Percentiles rank a stretch among this genome's conserved stretches.
Conservation (phyloP, 1,284 basidiomycete genomes). For the Moesziomyces parantarcticus region DNA sequence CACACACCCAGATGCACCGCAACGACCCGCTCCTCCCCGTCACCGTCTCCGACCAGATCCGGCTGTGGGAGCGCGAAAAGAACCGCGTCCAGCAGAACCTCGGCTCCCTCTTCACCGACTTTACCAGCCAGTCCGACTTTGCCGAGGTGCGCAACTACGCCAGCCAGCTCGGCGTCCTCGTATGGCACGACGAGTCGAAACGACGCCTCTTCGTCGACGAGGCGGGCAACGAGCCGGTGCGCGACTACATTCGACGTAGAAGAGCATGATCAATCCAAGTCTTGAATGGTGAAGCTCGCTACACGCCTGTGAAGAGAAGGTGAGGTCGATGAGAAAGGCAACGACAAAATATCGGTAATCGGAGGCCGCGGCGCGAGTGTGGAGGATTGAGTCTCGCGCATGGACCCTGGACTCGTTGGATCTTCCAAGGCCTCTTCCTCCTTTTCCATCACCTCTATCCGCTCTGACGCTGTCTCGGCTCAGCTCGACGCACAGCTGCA, state of each 20-base stretch:
- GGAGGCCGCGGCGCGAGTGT: no score
- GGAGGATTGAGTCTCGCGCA: no score
- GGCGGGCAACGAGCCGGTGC: slow-evolving; percentile 72
- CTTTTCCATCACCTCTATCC: no score
- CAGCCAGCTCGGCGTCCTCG: slow-evolving; percentile 79
- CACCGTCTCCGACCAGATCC: slow-evolving; percentile 97
- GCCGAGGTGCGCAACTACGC: slow-evolving; percentile 87
- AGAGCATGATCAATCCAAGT: slow-evolving; percentile 10
- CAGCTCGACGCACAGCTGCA: no score
- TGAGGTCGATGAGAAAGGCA: no score
- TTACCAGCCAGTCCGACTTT: slow-evolving; percentile 86
- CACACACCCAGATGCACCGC: slow-evolving; percentile 96
- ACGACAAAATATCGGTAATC: no score
- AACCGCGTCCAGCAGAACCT: slow-evolving; percentile 76
- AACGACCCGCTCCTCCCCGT: slow-evolving; percentile 91
- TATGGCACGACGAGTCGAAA: slow-evolving; percentile 79
- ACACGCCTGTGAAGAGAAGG: no score
- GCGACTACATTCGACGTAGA: slow-evolving; percentile 57
- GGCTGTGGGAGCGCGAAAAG: slow-evolving; percentile 96
- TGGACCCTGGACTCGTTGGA: no score
- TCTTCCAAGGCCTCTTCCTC: no score
- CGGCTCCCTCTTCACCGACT: slow-evolving; percentile 81
- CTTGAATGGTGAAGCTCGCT: no score
- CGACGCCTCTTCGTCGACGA: slow-evolving; percentile 84
- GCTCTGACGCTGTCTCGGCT: no score